Conservation (phyloP, 768 basidiomycete species). For the Mycena vulgaris region DNA sequence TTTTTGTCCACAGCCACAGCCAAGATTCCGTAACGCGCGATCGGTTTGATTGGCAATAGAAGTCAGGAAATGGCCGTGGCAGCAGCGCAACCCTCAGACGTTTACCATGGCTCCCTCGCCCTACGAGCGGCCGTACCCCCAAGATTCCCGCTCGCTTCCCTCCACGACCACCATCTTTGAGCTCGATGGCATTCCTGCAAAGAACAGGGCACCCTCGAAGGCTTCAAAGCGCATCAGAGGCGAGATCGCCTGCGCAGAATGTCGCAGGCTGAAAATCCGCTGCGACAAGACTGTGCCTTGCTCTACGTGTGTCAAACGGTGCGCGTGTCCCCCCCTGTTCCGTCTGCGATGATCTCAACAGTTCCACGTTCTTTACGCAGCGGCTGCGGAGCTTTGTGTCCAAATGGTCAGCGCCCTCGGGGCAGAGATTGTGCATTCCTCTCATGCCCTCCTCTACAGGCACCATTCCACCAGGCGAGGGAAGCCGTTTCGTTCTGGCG, state of each 20-base stretch:
- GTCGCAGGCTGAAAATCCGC: conserved; percentile 59
- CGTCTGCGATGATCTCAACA: not conserved
- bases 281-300: conserved; percentile 52
- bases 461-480: conserved; percentile 69
- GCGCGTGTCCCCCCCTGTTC: not conserved
- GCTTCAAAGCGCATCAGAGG: conserved; percentile 58
- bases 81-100: not conserved
- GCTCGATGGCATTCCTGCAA: conserved; percentile 18
- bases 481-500: conserved; percentile 68
- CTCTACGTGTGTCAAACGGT: conserved; percentile 65
- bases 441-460: conserved; percentile 48
- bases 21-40: too few species aligned
- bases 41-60: conserved; percentile 10
- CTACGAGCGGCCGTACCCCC: conserved; percentile 24
- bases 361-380: conserved; percentile 2
- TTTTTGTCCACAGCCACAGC: too few species aligned
- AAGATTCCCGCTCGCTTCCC: conserved; percentile 18
- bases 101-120: conserved; percentile 29
- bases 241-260: conserved; percentile 50
- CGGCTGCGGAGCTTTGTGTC: conserved; percentile 66
- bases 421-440: not conserved
- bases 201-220: conserved; percentile 47
- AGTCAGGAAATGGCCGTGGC: not conserved
- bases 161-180: conserved; percentile 14
- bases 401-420: conserved; percentile 59